Percentiles rank a stretch among this genome's conserved stretches.
Evolutionary conservation across 176 grass and related monocot genomes (phyloP).

Genomic region (Aegilops tauschii): DNA sequence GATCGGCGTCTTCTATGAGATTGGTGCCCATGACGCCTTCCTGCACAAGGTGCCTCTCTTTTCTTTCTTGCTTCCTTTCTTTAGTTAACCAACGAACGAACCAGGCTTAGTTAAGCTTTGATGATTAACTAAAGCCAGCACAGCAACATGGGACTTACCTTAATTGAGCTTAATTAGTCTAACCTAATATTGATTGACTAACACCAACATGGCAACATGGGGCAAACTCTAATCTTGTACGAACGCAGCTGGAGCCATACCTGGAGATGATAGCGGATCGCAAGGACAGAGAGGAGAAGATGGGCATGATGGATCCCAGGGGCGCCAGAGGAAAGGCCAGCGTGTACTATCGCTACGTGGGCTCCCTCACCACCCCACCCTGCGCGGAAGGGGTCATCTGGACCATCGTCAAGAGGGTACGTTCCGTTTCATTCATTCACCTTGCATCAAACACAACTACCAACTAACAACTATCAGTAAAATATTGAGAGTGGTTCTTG

Average conservation of each 20-base stretch:
- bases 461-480: background rate
- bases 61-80: too few species aligned
- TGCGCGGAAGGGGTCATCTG: too few species aligned
- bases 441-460: too few species aligned
- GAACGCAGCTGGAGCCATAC: slow-evolving; percentile 47
- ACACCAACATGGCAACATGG: background rate
- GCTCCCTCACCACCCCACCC: slow-evolving; percentile 36
- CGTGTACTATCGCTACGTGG: slow-evolving; percentile 73
- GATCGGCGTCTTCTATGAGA: too few species aligned
- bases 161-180: too few species aligned
- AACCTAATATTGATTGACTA: too few species aligned
- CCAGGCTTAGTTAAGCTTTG: too few species aligned
- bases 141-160: too few species aligned
- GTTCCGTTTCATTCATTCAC: background rate
- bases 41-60: too few species aligned
- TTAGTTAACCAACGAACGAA: too few species aligned
- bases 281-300: slow-evolving; percentile 34
- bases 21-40: too few species aligned
- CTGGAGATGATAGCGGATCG: slow-evolving; percentile 31
- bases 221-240: background rate
- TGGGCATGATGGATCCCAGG: slow-evolving; percentile 38
- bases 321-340: slow-evolving; percentile 19
- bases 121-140: too few species aligned
- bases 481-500: background rate
- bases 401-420: slow-evolving; percentile 3